Conservation (phyloP, 345 rosid species). For the Fremontodendron californicum region DNA sequence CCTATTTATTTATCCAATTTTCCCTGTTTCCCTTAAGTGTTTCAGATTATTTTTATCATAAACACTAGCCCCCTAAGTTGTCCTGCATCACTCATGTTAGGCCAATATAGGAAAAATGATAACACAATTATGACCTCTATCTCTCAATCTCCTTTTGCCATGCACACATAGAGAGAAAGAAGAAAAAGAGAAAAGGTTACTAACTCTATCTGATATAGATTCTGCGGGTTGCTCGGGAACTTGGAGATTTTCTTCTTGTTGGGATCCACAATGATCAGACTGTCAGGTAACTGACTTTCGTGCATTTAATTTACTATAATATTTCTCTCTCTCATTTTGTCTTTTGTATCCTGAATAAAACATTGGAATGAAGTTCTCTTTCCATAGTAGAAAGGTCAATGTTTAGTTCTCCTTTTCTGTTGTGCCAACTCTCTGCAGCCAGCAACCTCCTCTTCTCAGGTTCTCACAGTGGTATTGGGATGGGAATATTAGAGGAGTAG, state of each 20-base stretch:
- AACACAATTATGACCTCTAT: neutral
- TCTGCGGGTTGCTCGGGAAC: conserved; percentile 60
- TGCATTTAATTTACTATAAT: neutral
- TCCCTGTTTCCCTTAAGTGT: neutral
- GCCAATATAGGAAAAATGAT: neutral
- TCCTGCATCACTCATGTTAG: neutral
- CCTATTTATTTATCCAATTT: neutral
- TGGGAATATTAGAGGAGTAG: neutral
- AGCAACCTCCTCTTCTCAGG: neutral
- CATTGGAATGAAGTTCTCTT: neutral
- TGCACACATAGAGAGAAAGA: neutral
- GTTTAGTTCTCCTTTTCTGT: neutral
- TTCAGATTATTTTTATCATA: no score
- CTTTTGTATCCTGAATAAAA: neutral
- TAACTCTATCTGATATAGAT: conserved; percentile 31
- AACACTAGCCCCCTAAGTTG: no score
- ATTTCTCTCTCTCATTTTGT: neutral
- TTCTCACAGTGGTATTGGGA: neutral
- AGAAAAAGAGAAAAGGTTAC: neutral
- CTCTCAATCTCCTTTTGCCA: neutral
- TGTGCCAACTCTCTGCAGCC: neutral
- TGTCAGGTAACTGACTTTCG: conserved; percentile 40
- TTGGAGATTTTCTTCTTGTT: conserved; percentile 80
- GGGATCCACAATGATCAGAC: conserved; percentile 68
- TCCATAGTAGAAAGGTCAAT: neutral